These are phyloP conservation scores for Venturia effusa DNA, from an alignment of 2,329 filamentous ascomycete species.

Conservation along the genomic window DNA sequence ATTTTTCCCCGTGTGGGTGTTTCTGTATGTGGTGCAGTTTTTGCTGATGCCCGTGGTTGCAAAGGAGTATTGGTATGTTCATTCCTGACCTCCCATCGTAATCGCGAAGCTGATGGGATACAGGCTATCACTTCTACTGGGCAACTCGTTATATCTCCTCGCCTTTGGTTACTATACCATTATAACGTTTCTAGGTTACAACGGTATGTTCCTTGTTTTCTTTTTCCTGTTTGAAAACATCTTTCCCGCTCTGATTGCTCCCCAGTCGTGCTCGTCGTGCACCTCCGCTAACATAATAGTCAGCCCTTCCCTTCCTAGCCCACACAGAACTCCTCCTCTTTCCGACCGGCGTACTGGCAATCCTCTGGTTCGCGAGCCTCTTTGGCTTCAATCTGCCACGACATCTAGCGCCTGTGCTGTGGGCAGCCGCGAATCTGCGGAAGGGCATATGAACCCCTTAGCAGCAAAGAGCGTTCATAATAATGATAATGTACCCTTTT, in stretches of 20 bases:
- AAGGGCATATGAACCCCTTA: constrained; percentile 25
- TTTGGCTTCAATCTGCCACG: constrained; percentile 41
- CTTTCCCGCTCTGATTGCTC: too few species aligned
- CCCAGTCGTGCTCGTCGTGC: too few species aligned
- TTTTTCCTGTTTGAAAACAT: too few species aligned
- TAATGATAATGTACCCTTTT: neutral
- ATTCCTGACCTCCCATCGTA: constrained; percentile 33
- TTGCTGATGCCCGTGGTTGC: constrained; percentile 52
- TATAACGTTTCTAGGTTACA: constrained; percentile 59
- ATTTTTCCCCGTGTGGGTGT: constrained; percentile 57
- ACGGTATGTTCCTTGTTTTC: constrained; percentile 31
- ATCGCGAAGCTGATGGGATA: constrained; percentile 29
- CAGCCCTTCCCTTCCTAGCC: constrained; percentile 53
- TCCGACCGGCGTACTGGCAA: constrained; percentile 47
- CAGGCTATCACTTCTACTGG: constrained; percentile 46
- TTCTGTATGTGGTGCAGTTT: constrained; percentile 57
- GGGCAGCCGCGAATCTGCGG: constrained; percentile 35
- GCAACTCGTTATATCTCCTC: constrained; percentile 56
- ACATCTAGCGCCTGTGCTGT: constrained; percentile 39
- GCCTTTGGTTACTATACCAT: constrained; percentile 57
- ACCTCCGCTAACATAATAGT: neutral
- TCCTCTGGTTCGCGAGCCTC: constrained; percentile 46
- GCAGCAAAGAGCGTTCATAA: neutral
- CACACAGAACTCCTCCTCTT: constrained; percentile 55
- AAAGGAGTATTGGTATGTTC: constrained; percentile 38